phyloP scores from a whole-genome alignment of 2,329 filamentous ascomycete genomes.

The Didymella sp. region DNA sequence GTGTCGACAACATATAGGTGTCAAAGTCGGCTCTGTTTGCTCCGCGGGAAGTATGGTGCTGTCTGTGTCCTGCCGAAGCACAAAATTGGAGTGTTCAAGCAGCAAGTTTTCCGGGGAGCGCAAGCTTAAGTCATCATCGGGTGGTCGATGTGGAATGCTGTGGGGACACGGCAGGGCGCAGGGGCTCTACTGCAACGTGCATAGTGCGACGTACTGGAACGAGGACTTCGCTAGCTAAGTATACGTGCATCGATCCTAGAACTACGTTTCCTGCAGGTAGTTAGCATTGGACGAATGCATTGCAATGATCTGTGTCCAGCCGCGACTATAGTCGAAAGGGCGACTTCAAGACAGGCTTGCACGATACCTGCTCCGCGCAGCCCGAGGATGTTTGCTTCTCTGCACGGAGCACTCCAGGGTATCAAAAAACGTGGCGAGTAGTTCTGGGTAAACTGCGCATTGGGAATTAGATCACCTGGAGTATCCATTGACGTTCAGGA shows the following conservation, averaged over 20 bases:
- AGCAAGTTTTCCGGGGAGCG: conserved; percentile 7
- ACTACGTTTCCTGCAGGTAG: background rate
- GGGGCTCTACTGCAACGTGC: conserved; percentile 20
- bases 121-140: conserved; percentile 11
- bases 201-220: conserved; percentile 16
- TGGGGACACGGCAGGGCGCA: conserved; percentile 17
- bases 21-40: background rate
- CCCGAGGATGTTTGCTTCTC: background rate
- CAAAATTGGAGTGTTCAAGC: background rate
- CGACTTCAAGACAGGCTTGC: background rate
- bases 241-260: background rate
- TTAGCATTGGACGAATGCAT: background rate
- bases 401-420: background rate
- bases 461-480: conserved; percentile 4
- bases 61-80: background rate
- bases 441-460: background rate
- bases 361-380: background rate
- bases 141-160: conserved; percentile 7
- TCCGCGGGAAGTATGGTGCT: background rate
- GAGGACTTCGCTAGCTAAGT: conserved; percentile 5
- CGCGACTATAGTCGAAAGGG: background rate
- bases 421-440: conserved; percentile 9
- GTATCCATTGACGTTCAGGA: conserved; percentile 9
- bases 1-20: conserved; percentile 1
- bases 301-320: background rate